A percentile compares a stretch with the other conserved stretches of the same genome.
Evolutionary conservation across 495 filamentous ascomycete genomes (phyloP).

Genomic region (Neurospora sp.): DNA sequence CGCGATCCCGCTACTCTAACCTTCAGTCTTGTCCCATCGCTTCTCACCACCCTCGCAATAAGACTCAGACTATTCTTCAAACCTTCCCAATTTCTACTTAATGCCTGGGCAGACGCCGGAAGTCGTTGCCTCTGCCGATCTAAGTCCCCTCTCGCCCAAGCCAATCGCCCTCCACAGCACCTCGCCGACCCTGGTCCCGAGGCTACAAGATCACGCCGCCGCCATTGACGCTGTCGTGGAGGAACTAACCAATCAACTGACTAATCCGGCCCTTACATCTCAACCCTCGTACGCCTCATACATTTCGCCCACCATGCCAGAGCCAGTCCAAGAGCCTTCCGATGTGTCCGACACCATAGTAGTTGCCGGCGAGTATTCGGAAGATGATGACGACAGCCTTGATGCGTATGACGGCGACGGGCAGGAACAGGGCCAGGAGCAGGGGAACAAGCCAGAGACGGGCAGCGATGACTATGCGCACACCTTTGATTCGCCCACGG

Average conservation of each 20-base stretch:
- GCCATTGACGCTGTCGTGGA: constrained; percentile 5
- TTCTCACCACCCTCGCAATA: background rate
- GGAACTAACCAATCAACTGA: background rate
- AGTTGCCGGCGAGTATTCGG: constrained; percentile 20
- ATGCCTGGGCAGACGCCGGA: constrained; percentile 28
- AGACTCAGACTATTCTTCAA: background rate
- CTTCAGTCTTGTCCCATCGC: background rate
- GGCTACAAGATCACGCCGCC: constrained; percentile 28
- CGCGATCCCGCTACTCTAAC: background rate
- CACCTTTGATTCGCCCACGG: constrained; percentile 36
- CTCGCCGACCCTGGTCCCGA: constrained; percentile 25
- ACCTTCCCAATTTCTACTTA: constrained; percentile 1
- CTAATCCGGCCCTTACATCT: background rate
- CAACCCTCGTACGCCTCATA: background rate
- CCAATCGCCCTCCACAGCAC: constrained; percentile 20
- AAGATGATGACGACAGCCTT: constrained; percentile 23
- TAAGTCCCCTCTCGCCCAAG: constrained; percentile 22
- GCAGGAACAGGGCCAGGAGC: constrained; percentile 4
- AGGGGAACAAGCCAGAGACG: constrained; percentile 13
- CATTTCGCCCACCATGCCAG: constrained; percentile 5
- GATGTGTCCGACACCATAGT: constrained; percentile 21
- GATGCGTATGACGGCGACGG: constrained; percentile 24
- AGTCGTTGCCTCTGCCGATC: constrained; percentile 27
- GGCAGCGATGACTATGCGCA: constrained; percentile 38
- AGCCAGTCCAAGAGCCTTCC: constrained; percentile 3